Percentiles rank a stretch among this genome's conserved stretches.
Evolutionary conservation across 2,329 filamentous ascomycete species (phyloP).

Genomic region (Penicillium sp.): DNA sequence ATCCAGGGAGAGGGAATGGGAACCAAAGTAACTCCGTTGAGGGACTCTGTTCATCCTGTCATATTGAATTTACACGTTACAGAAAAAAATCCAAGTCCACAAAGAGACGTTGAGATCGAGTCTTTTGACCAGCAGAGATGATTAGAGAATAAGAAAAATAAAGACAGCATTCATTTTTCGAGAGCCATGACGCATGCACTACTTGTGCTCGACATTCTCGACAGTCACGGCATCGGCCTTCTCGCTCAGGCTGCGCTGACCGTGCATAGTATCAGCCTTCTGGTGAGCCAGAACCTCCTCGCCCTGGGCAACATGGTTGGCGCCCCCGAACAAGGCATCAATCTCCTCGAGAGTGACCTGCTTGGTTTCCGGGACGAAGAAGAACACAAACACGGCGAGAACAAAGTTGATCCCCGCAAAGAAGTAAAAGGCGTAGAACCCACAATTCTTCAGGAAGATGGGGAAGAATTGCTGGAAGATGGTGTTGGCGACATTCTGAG

Average conservation of each 20-base stretch:
- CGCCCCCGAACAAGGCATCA: conserved; percentile 33
- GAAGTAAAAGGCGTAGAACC: conserved; percentile 53
- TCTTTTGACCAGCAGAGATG: not conserved
- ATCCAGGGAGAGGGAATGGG: no score
- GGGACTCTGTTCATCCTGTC: no score
- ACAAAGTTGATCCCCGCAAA: conserved; percentile 49
- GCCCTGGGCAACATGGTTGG: conserved; percentile 32
- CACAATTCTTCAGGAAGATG: conserved; percentile 55
- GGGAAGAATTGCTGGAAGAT: conserved; percentile 68
- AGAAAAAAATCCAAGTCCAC: no score
- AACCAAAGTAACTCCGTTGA: no score
- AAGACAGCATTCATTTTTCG: not conserved
- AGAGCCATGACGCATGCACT: not conserved
- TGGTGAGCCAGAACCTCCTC: conserved; percentile 26
- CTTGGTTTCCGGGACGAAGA: conserved; percentile 50
- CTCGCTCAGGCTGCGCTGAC: conserved; percentile 8
- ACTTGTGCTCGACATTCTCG: conserved; percentile 16
- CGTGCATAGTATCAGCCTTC: conserved; percentile 16
- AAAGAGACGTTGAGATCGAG: no score
- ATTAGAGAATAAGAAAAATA: not conserved
- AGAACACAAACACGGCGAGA: conserved; percentile 47
- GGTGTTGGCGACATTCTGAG: conserved; percentile 59
- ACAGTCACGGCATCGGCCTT: conserved; percentile 18
- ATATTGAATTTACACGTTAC: no score
- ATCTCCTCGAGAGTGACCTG: conserved; percentile 35